These are phyloP conservation scores for Byssothecium circinans DNA, from an alignment of 2,329 filamentous ascomycete genomes.

Conservation along the genomic window DNA sequence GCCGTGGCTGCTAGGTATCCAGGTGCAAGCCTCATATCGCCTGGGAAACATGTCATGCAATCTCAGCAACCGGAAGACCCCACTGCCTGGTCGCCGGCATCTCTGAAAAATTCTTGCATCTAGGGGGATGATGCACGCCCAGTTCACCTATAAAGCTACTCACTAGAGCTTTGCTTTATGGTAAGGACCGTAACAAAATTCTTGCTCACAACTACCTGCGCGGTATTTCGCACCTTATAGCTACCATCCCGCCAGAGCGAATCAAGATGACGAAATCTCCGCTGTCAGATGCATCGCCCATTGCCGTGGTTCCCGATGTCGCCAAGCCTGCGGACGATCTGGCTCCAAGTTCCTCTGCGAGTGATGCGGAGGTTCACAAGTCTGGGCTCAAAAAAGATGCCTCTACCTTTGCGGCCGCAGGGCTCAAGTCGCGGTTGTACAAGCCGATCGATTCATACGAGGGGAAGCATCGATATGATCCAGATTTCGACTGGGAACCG, in stretches of 20 bases:
- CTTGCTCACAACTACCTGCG: not conserved
- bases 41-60: not conserved
- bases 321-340: conserved; percentile 21
- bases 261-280: conserved; percentile 9
- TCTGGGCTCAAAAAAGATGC: conserved; percentile 18
- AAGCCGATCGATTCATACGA: conserved; percentile 61
- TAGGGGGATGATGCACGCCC: no score
- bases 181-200: not conserved
- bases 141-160: no score
- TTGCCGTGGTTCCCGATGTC: conserved; percentile 12
- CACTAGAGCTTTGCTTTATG: not conserved
- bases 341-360: conserved; percentile 21
- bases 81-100: conserved; percentile 11
- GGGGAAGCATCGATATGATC: conserved; percentile 62
- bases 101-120: not conserved
- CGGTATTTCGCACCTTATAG: not conserved
- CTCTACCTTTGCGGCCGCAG: conserved; percentile 41
- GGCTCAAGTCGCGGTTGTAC: conserved; percentile 45
- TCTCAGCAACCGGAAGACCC: not conserved
- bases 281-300: conserved; percentile 5
- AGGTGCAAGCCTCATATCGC: not conserved
- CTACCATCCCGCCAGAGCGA: not conserved
- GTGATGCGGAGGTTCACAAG: conserved; percentile 14
- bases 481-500: conserved; percentile 57
- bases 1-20: conserved; percentile 1